Evolutionary conservation across 352 stramenopile species (phyloP), one percentile per base, ranked within the genome.

Genomic region (Pythium periplocum): DNA sequence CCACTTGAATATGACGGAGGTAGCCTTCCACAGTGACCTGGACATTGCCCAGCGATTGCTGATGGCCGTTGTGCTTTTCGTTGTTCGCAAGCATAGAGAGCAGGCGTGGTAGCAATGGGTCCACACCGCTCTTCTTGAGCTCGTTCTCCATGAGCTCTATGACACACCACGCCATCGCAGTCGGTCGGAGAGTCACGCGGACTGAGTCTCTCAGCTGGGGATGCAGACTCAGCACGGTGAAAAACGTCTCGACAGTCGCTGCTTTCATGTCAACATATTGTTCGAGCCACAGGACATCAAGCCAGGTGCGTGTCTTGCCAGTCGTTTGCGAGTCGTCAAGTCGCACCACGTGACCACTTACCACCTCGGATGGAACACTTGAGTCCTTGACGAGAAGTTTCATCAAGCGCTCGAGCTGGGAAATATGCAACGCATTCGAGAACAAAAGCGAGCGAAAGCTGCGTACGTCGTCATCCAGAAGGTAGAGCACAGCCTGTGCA

Each of bases 231-330:
- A 57, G 30, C 1, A 90, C 55, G 8, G 80, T 91, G 3, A 93
- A 55, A 55, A 93, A 90, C 26, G 83, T 93, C 50, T 93, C 83
- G 30, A 93, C 58, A 45, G 68, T 85, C 35, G 76, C 80, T 0
- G 67, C 51, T 47, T 93, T 91, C 62, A 93, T 75, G 48, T 93
- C 81, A 6, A 92, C 53, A 26, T 79, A 51, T 17, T 48, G 57
- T 60, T 91, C 78, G 4, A 90, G 54, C 69, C 73, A 87, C 50
- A 79, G 64, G 30, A 83, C 64, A 12, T 81, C 68, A 33, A 90
- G 47, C 26, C 59, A 86, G 35, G 53, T 61, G 32, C 48, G 49
- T 36, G 17, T 26, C 17, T 26, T 26, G 7, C 38, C 7, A 8
- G 12, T 42, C 38, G 38, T 42, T 8, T 8, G 38, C 12, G 38